Base-by-base conservation (phyloP, 2,329 filamentous ascomycete genomes). In the Apiospora koreana region DNA sequence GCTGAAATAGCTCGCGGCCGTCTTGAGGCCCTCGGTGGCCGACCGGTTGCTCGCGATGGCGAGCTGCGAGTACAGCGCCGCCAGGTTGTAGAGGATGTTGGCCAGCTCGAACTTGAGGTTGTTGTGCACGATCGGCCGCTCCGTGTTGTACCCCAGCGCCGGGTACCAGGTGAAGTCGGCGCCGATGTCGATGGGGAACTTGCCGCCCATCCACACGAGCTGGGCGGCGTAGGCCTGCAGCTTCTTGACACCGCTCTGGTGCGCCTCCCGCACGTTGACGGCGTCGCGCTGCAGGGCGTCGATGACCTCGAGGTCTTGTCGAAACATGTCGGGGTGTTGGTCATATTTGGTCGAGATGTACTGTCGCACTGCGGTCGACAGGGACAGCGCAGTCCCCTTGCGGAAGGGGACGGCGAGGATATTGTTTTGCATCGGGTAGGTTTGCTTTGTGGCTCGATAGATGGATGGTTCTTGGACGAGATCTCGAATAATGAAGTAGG, bases 281-380 rank as follows among this genome's bases (percentile, higher is more conserved):
- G 96, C 96, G 79, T 97, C 93, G 72, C 89, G 88, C 6, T 96
- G 91, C 70, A 98, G 84, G 66, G 89, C 86, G 79, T 98, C 94
- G 77, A 99, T 94, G 74, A 92, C 88, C 78, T 95, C 91, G 71
- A 90, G 89, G 83, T 99, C 96, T 73, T 93, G 88, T 73, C 90
- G 89, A 82, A 99, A 99, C 92, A 97, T 97, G 81, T 98, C 94
- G 43, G 96, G 95, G 79, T 97, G 95, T 80, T 99, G 96, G 82
- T 98, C 95, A 91, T 98, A 98, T 87, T 98, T 98, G 81, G 90
- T 92, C 72, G 94, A 97, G 78, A 99, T 98, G 84, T 99, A 98
- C 80, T 96, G 92, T 74, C 93, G 94, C 80, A 99, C 94, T 67
- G 94, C 93, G 72, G 89, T 86, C 69, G 93, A 92, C 72, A 98